These are phyloP conservation scores for Sungouiella blattae DNA, from an alignment of 805 yeast genomes.

Conservation along the genomic window DNA sequence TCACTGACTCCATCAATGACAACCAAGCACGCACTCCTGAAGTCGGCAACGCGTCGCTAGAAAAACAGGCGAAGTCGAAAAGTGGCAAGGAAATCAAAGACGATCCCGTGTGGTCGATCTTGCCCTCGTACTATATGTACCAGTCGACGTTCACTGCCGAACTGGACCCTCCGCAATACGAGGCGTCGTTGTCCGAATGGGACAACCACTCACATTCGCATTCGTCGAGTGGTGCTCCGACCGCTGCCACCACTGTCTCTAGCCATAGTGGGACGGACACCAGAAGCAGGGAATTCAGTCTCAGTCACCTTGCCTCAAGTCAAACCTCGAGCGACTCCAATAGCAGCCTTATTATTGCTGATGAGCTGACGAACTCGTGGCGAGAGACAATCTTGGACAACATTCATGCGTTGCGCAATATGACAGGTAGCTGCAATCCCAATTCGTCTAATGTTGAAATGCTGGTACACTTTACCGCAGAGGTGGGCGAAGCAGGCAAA, in stretches of 20 bases:
- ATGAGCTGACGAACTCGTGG: slow-evolving; percentile 32
- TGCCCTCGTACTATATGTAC: slow-evolving; percentile 40
- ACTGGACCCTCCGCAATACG: slow-evolving; percentile 13
- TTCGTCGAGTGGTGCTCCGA: no score
- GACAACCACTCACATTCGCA: no score
- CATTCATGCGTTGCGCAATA: slow-evolving; percentile 29
- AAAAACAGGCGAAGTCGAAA: no score
- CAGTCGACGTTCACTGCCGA: slow-evolving; percentile 13
- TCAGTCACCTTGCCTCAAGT: not conserved
- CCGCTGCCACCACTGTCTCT: no score
- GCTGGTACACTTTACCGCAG: slow-evolving; percentile 30
- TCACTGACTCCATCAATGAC: no score
- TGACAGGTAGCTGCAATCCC: slow-evolving; percentile 26
- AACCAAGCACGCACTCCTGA: no score
- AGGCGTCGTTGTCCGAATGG: no score
- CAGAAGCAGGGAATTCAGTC: no score
- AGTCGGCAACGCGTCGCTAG: no score
- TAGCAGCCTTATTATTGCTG: slow-evolving; percentile 26
- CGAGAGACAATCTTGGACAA: slow-evolving; percentile 38
- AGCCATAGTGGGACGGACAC: no score
- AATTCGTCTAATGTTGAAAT: slow-evolving; percentile 26
- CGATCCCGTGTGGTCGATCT: slow-evolving; percentile 35
- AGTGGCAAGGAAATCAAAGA: no score
- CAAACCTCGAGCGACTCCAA: not conserved
- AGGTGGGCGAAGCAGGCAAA: slow-evolving; percentile 26